Evolutionary conservation across 1,139 yeast genomes (phyloP).

Genomic region (Hyphopichia khmerensis): DNA sequence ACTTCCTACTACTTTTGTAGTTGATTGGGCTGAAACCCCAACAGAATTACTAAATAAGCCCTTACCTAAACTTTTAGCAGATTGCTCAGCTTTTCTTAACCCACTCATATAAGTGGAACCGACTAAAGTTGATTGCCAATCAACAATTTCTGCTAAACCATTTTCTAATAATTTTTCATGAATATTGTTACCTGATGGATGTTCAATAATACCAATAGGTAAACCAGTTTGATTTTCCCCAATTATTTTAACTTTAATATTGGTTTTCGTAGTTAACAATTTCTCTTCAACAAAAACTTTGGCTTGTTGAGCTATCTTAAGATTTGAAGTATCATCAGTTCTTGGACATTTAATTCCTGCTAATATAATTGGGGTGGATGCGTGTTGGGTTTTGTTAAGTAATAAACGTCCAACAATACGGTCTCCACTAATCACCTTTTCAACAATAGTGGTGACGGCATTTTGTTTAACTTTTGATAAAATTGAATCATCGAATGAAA

Average conservation of each 20-base stretch:
- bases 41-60: constrained; percentile 58
- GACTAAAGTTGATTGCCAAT: constrained; percentile 77
- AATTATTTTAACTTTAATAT: constrained; percentile 51
- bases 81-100: constrained; percentile 64
- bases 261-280: constrained; percentile 58
- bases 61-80: constrained; percentile 60
- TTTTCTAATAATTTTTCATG: constrained; percentile 63
- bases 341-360: constrained; percentile 79
- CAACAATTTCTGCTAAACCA: constrained; percentile 75
- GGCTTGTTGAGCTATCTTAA: constrained; percentile 63
- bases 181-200: constrained; percentile 70
- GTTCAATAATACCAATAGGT: constrained; percentile 62
- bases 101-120: constrained; percentile 65
- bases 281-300: constrained; percentile 66
- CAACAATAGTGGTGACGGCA: constrained; percentile 62
- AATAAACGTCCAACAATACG: constrained; percentile 61
- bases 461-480: constrained; percentile 34
- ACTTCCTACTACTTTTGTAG: constrained; percentile 18
- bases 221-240: constrained; percentile 65
- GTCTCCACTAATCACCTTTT: constrained; percentile 78
- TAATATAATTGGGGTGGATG: constrained; percentile 57
- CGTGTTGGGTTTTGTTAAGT: constrained; percentile 40
- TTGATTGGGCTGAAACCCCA: constrained; percentile 5
- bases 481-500: constrained; percentile 40
- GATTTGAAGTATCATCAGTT: constrained; percentile 47